Evolutionary conservation across 1,139 yeast genomes (phyloP).

Genomic region (Sugiyamaella xylanicola): DNA sequence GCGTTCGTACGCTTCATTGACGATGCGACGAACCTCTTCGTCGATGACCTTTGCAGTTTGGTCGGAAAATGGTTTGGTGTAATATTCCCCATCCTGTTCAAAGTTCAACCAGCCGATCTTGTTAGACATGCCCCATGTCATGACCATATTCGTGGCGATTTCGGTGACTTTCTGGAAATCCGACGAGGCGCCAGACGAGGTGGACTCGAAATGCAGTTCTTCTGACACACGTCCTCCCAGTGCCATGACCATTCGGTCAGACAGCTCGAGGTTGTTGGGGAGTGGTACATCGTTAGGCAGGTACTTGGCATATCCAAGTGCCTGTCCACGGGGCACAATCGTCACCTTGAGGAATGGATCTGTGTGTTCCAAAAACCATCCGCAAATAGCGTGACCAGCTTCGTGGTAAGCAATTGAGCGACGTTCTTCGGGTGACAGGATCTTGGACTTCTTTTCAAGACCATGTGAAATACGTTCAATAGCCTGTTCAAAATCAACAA

Average conservation of each 20-base stretch:
- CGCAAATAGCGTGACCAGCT: conserved; percentile 98
- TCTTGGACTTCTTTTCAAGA: conserved; percentile 82
- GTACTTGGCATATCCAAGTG: conserved; percentile 97
- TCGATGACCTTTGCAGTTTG: conserved; percentile 80
- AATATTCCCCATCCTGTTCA: conserved; percentile 55
- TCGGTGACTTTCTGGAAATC: conserved; percentile 93
- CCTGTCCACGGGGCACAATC: conserved; percentile 94
- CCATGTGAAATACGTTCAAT: conserved; percentile 98
- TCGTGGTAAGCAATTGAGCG: conserved; percentile 93
- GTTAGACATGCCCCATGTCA: conserved; percentile 85
- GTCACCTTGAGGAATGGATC: conserved; percentile 94
- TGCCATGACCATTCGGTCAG: conserved; percentile 93
- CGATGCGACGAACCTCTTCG: conserved; percentile 78
- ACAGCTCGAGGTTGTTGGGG: conserved; percentile 72
- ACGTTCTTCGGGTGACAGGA: conserved; percentile 84
- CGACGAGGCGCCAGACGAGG: conserved; percentile 94
- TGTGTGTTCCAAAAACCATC: conserved; percentile 88
- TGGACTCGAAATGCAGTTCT: conserved; percentile 84
- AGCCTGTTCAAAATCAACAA: conserved; percentile 89
- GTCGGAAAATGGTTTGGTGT: conserved; percentile 90
- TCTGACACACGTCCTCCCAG: conserved; percentile 96
- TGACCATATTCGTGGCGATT: conserved; percentile 91
- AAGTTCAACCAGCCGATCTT: conserved; percentile 83
- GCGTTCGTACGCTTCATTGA: conserved; percentile 68
- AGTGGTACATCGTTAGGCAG: conserved; percentile 91